Percentiles rank a stretch among this genome's conserved stretches.
Evolutionary conservation across 1,284 basidiomycete species (phyloP).

Genomic region (Puccinia polysora): DNA sequence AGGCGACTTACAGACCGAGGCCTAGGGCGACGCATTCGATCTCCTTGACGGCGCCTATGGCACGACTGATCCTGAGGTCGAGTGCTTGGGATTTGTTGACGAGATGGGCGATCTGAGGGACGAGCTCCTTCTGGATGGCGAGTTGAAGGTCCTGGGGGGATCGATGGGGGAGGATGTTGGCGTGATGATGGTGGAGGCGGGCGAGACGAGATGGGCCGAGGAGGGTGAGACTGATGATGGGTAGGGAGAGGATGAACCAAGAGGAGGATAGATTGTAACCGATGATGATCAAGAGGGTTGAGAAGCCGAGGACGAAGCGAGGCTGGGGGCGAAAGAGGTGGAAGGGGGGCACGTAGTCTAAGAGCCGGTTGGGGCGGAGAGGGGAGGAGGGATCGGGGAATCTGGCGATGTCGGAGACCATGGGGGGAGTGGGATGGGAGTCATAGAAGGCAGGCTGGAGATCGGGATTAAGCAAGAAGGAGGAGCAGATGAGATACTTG

Average conservation of each 20-base stretch:
- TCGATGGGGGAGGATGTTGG: slow-evolving; percentile 2
- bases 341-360: background rate
- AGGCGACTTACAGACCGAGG: slow-evolving; percentile 18
- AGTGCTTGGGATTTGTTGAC: slow-evolving; percentile 24
- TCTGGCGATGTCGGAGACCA: background rate
- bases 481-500: slow-evolving; percentile 41
- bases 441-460: slow-evolving; percentile 20
- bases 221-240: background rate
- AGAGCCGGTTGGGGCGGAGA: background rate
- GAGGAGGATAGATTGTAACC: background rate
- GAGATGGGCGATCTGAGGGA: slow-evolving; percentile 6
- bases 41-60: slow-evolving; percentile 38
- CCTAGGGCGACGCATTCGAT: slow-evolving; percentile 41
- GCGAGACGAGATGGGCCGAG: background rate
- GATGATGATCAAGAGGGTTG: slow-evolving; percentile 14
- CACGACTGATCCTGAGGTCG: slow-evolving; percentile 29
- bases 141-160: background rate
- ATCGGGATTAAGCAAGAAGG: slow-evolving; percentile 36
- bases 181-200: background rate
- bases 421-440: background rate
- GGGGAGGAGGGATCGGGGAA: background rate
- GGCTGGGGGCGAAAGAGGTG: background rate
- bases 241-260: background rate
- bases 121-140: slow-evolving; percentile 8
- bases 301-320: background rate